Conservation (phyloP, 768 basidiomycete genomes). For the Melanogaster broomeanus region DNA sequence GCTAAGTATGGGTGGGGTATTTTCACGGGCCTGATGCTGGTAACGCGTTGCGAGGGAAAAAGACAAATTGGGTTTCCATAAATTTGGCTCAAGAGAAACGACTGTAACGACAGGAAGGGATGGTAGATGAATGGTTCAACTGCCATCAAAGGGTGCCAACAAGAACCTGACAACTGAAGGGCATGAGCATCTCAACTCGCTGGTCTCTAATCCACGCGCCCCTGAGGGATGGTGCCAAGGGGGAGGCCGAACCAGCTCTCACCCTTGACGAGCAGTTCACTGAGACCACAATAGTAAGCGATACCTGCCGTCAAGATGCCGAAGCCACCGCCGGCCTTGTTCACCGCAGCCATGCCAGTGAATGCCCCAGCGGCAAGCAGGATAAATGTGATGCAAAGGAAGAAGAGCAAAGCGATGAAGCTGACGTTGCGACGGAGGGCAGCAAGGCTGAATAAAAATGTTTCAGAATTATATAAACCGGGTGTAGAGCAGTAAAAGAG, state of each 20-base stretch:
- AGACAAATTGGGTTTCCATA: background rate
- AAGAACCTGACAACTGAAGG: background rate
- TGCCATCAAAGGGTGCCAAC: background rate
- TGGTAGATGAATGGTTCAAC: slow-evolving; percentile 4
- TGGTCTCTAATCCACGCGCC: background rate
- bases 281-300: slow-evolving; percentile 48
- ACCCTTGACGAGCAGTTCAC: slow-evolving; percentile 40
- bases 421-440: slow-evolving; percentile 51
- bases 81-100: slow-evolving; percentile 6
- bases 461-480: background rate
- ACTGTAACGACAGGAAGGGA: slow-evolving; percentile 4
- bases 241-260: slow-evolving; percentile 45
- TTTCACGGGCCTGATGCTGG: no score
- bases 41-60: slow-evolving; percentile 1
- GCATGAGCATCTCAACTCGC: background rate
- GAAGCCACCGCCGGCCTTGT: slow-evolving; percentile 45
- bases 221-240: slow-evolving; percentile 30
- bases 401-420: slow-evolving; percentile 51
- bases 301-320: slow-evolving; percentile 48
- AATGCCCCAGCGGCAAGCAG: slow-evolving; percentile 45
- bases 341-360: slow-evolving; percentile 17
- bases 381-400: slow-evolving; percentile 54
- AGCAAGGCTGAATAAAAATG: slow-evolving; percentile 40
- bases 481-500: background rate
- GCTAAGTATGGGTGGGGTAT: no score